A percentile compares a stretch with the other conserved stretches of the same genome.
Evolutionary conservation across 179 eudicot genomes (phyloP).

Genomic region (Gypsophila paniculata): DNA sequence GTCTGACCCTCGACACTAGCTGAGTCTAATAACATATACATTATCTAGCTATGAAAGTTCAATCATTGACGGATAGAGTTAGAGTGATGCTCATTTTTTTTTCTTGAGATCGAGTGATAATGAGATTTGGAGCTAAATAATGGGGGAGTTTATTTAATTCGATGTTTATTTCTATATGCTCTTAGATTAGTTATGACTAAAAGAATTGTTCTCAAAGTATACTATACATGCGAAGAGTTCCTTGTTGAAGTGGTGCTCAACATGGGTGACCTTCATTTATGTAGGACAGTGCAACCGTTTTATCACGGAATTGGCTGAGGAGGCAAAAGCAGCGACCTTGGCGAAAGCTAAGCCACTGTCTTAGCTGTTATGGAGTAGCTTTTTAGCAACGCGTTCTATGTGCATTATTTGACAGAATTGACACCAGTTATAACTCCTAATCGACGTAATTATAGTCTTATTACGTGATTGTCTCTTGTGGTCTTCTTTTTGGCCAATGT

Average conservation of each 20-base stretch:
- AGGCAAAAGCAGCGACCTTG: background rate
- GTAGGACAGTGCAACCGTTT: background rate
- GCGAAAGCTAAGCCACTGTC: background rate
- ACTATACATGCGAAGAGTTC: background rate
- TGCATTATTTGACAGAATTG: background rate
- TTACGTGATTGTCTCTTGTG: background rate
- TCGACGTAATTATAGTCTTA: background rate
- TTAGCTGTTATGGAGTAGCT: background rate
- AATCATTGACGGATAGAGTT: background rate
- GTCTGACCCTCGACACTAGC: no score
- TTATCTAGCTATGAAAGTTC: background rate
- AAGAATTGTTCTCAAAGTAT: background rate
- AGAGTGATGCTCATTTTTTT: background rate
- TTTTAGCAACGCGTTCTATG: background rate
- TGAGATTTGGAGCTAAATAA: background rate
- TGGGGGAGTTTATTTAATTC: background rate
- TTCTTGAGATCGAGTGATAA: background rate
- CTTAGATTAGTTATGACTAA: background rate
- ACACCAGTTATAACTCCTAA: background rate
- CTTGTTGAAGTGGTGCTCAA: background rate
- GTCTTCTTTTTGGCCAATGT: background rate
- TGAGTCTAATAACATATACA: no score
- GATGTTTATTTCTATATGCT: background rate
- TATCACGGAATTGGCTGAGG: constrained; percentile 6
- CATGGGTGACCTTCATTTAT: constrained; percentile 10